These are phyloP conservation scores for Arabis hirsuta DNA, from an alignment of 345 rosid genomes.

Conservation along the genomic window DNA sequence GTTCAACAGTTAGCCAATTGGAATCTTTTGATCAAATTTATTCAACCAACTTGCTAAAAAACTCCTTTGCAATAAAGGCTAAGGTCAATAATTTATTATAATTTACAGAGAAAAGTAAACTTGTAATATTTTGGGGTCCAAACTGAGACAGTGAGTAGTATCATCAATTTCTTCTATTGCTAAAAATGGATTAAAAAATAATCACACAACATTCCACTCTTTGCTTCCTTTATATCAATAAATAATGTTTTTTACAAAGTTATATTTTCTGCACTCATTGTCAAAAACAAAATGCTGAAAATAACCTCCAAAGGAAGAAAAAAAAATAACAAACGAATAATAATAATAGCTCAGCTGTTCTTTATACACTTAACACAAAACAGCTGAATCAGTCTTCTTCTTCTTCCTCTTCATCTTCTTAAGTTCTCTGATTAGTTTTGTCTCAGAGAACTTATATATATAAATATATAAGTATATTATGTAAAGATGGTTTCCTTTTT, in stretches of 20 bases:
- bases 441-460: constrained; percentile 30
- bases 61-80: background rate
- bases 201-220: constrained; percentile 42
- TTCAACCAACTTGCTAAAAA: constrained; percentile 27
- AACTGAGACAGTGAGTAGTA: background rate
- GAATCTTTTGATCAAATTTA: constrained; percentile 33
- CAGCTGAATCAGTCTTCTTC: constrained; percentile 58
- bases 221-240: constrained; percentile 47
- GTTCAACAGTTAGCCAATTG: constrained; percentile 34
- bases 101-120: constrained; percentile 4
- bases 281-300: constrained; percentile 40
- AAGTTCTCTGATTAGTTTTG: constrained; percentile 38
- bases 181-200: background rate
- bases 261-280: constrained; percentile 51
- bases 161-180: background rate
- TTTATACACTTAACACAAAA: constrained; percentile 77
- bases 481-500: constrained; percentile 42
- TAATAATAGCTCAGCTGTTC: constrained; percentile 65
- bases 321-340: constrained; percentile 36
- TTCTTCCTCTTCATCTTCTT: constrained; percentile 33
- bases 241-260: constrained; percentile 55
- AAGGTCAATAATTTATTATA: background rate
- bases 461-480: constrained; percentile 28
- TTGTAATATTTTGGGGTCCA: background rate
- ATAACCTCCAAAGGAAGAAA: constrained; percentile 33